Base-by-base conservation (phyloP, 129 eudicot genomes). In the Flaveria bidentis region DNA sequence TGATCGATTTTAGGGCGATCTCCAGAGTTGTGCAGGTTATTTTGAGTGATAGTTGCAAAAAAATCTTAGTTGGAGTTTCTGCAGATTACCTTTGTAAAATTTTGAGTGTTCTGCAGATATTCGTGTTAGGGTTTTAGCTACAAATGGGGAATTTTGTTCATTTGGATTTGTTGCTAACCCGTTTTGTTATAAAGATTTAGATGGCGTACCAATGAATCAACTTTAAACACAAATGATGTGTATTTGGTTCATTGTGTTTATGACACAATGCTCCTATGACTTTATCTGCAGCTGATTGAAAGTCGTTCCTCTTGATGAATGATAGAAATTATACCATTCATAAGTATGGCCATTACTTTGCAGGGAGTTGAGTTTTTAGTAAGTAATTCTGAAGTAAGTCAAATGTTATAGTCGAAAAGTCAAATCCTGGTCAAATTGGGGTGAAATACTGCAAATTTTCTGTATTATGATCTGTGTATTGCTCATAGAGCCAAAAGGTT, bases 231-330 rank as follows among this genome's bases (percentile, higher is more conserved):
- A 16, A 36, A 6, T 47, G 18, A 30, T 30, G 28, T 74, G 17
- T 64, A 49, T 47, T 76, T 15, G 70, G n/a, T 74, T 76, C 17
- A n/a, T 33, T 11, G 13, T 16, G 63, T 50, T 28, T 75, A 57
- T 75, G 70, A 28, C 47, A 60, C 46, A 74, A 14, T 74, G 56
- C 70, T 74, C 57, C 8, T 22, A 58, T 44, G 78, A 58, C n/a
- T 22, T 57, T 9, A 22, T 60, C 20, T 13, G 5, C 42, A 28
- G 16, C 2, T 71, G 64, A 51, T 50, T 12, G 64, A 52, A 22
- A 22, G 53, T 58, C 22, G 68, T 9, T 4, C 47, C 14, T 71
- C 46, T 3, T 15, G 16, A 51, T 36, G 41, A 36, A 36, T 4
- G 7, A 36, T 36, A 5, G 7, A 36, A 36, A 36, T 36, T 36